A percentile compares a stretch with the other conserved stretches of the same genome.
These are phyloP conservation scores for Tetragonia tetragonoides DNA, from an alignment of 148 eudicot species.

Conservation along the genomic window DNA sequence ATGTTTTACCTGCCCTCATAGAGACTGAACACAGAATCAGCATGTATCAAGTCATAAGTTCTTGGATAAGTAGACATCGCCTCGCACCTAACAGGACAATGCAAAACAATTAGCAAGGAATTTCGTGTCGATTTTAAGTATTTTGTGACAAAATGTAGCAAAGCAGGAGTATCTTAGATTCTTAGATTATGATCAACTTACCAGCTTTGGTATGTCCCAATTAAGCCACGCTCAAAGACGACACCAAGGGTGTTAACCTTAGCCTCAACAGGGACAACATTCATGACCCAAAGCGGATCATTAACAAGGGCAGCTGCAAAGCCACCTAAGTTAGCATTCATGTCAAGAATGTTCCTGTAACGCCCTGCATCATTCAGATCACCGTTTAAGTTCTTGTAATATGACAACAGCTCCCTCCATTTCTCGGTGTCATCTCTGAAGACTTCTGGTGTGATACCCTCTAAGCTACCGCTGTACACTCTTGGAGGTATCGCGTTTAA, in stretches of 20 bases:
- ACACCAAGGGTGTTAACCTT: constrained; percentile 70
- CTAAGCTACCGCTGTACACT: constrained; percentile 46
- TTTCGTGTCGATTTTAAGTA: background rate
- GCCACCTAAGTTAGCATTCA: constrained; percentile 90
- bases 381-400: constrained; percentile 47
- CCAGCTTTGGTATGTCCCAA: constrained; percentile 93
- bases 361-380: constrained; percentile 66
- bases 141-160: too few relatives aligned
- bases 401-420: constrained; percentile 59
- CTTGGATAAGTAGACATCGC: constrained; percentile 97
- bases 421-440: constrained; percentile 43
- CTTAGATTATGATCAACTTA: constrained; percentile 20
- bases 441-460: constrained; percentile 48
- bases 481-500: constrained; percentile 68
- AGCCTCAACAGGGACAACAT: constrained; percentile 71
- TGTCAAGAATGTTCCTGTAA: constrained; percentile 80
- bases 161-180: too few relatives aligned
- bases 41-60: constrained; percentile 83
- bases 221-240: constrained; percentile 71
- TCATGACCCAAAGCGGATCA: constrained; percentile 95
- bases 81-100: constrained; percentile 60
- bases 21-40: constrained; percentile 66
- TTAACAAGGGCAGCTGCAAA: constrained; percentile 77
- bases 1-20: constrained; percentile 60
- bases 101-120: background rate